Conservation (phyloP, 441 rosid genomes). For the Adansonia gregorii region DNA sequence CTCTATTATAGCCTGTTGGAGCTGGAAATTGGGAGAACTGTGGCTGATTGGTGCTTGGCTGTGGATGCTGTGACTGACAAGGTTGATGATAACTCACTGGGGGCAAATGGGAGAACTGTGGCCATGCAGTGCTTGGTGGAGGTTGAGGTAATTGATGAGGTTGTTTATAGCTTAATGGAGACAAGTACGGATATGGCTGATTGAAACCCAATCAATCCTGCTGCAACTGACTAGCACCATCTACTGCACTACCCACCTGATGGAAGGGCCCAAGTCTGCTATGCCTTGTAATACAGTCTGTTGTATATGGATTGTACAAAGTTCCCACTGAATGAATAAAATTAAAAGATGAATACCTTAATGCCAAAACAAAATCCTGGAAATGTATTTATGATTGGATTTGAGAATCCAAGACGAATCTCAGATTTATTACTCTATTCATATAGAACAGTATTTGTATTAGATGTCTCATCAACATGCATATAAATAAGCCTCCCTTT, state of each 20-base stretch:
- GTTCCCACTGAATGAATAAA: slow-evolving; percentile 21
- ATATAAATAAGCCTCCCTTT: slow-evolving; percentile 12
- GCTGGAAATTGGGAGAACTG: slow-evolving; percentile 32
- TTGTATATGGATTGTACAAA: slow-evolving; percentile 23
- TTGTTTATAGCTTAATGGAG: slow-evolving; percentile 27
- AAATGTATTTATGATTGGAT: slow-evolving; percentile 9
- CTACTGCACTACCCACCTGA: slow-evolving; percentile 25
- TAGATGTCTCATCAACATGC: slow-evolving; percentile 12
- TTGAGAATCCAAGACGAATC: background rate
- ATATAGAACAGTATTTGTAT: background rate
- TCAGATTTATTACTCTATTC: background rate
- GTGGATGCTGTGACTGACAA: slow-evolving; percentile 27
- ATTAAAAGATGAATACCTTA: background rate
- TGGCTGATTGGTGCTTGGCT: slow-evolving; percentile 34
- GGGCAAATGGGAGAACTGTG: slow-evolving; percentile 31
- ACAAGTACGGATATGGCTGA: slow-evolving; percentile 27
- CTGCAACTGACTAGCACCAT: slow-evolving; percentile 29
- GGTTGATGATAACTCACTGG: slow-evolving; percentile 28
- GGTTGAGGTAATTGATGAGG: slow-evolving; percentile 33
- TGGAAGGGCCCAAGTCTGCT: slow-evolving; percentile 29
- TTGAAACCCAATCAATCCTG: slow-evolving; percentile 21
- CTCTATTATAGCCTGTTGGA: slow-evolving; percentile 26
- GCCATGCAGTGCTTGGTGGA: slow-evolving; percentile 30
- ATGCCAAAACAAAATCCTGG: background rate
- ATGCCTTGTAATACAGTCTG: slow-evolving; percentile 27